Conservation (phyloP, 371 early-diverging fungal genomes). For the Circinella umbellata region DNA sequence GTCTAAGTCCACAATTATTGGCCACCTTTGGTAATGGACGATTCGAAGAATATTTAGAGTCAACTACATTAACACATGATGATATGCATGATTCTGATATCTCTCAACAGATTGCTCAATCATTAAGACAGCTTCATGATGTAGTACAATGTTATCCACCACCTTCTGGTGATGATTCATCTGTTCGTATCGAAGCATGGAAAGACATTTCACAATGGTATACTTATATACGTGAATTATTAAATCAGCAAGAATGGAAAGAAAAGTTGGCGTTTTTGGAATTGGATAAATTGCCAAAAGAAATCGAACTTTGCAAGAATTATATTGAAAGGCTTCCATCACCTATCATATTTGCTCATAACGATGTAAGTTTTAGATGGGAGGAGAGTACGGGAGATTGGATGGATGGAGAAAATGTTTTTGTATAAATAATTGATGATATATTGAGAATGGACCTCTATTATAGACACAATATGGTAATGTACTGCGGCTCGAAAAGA, state of each 20-base stretch:
- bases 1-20: constrained; percentile 79
- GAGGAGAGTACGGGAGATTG: neutral
- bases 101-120: constrained; percentile 74
- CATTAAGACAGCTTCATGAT: constrained; percentile 77
- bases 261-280: constrained; percentile 34
- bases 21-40: constrained; percentile 88
- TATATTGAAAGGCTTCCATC: constrained; percentile 27
- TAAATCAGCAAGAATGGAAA: constrained; percentile 29
- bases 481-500: constrained; percentile 60
- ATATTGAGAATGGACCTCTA: neutral
- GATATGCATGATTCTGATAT: constrained; percentile 73
- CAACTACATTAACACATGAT: constrained; percentile 69
- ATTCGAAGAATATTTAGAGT: constrained; percentile 84
- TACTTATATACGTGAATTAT: constrained; percentile 10
- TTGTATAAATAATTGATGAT: too few relatives aligned
- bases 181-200: constrained; percentile 62
- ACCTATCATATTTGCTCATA: constrained; percentile 75
- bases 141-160: constrained; percentile 70
- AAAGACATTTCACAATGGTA: constrained; percentile 38
- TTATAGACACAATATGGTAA: constrained; percentile 82
- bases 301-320: constrained; percentile 47
- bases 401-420: too few relatives aligned
- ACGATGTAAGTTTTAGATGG: constrained; percentile 29
- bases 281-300: constrained; percentile 36
- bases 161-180: constrained; percentile 8